phyloP scores from a whole-genome alignment of 2,329 filamentous ascomycete species.

The Trichoderma hamatum region DNA sequence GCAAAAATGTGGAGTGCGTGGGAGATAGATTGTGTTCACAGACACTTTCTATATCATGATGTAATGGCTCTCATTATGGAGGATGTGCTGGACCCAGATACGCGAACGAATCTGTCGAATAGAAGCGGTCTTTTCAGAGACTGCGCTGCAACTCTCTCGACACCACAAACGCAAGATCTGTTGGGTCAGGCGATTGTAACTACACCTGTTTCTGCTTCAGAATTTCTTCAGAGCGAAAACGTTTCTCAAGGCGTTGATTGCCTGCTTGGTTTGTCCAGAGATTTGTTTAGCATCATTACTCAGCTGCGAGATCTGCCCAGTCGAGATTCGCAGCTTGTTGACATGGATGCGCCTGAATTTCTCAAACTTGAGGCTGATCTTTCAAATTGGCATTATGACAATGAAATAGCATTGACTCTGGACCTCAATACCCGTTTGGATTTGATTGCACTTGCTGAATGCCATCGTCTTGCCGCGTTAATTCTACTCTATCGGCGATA shows the following conservation, averaged over 20 bases:
- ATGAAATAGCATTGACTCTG: neutral
- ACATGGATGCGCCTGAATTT: neutral
- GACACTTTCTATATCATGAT: constrained; percentile 9
- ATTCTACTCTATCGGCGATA: neutral
- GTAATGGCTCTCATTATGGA: constrained; percentile 11
- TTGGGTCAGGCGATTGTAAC: neutral
- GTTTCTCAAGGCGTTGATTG: neutral
- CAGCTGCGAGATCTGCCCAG: neutral
- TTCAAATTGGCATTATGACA: neutral
- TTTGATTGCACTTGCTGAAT: neutral
- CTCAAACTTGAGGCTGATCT: neutral
- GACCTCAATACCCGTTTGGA: constrained; percentile 1
- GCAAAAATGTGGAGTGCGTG: neutral
- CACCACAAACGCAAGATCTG: neutral
- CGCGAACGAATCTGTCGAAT: neutral
- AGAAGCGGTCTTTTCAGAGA: neutral
- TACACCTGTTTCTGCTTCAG: neutral
- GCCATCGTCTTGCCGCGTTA: neutral
- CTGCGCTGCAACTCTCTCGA: neutral
- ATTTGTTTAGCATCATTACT: neutral
- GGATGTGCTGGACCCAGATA: neutral
- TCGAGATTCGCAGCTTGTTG: neutral
- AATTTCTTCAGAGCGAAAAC: neutral
- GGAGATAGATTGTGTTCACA: neutral
- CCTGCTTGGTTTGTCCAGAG: neutral